phyloP scores from a whole-genome alignment of 2,329 filamentous ascomycete species.

The Nemania sp. region DNA sequence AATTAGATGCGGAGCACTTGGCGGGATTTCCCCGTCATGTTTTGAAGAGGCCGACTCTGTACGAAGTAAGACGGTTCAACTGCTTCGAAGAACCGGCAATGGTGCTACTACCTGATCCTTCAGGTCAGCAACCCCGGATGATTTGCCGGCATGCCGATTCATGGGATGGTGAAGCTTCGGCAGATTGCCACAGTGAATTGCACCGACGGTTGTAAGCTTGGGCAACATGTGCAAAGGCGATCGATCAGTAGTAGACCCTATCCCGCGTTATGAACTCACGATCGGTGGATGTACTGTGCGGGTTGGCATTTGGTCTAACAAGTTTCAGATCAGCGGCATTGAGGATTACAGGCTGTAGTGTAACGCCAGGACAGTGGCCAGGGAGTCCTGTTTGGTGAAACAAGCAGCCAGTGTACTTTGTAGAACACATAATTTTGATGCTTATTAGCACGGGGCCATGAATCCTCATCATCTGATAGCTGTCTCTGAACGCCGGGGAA shows the following conservation, averaged over 20 bases:
- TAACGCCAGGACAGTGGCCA: no score
- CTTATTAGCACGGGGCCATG: not conserved
- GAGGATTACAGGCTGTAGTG: slow-evolving; percentile 21
- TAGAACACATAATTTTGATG: no score
- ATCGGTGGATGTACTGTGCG: slow-evolving; percentile 8
- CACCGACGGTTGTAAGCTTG: slow-evolving; percentile 1
- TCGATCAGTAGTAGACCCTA: no score
- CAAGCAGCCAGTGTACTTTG: not conserved
- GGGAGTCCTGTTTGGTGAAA: slow-evolving; percentile 19
- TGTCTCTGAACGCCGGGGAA: not conserved
- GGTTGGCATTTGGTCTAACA: not conserved
- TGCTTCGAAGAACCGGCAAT: no score
- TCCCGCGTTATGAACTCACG: not conserved
- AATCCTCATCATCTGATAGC: slow-evolving; percentile 7
- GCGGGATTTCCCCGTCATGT: no score
- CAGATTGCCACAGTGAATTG: slow-evolving; percentile 8
- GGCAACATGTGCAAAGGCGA: not conserved
- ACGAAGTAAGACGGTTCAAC: no score
- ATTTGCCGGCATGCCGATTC: slow-evolving; percentile 30
- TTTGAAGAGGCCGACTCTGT: no score
- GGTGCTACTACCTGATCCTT: no score
- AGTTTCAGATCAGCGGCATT: slow-evolving; percentile 20
- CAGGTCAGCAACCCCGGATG: no score
- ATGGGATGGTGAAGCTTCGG: slow-evolving; percentile 4
- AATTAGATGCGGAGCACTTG: no score